A percentile compares a stretch with the other conserved stretches of the same genome.
Conservation (phyloP, 495 filamentous ascomycete species). For the Lophiotrema nucula region DNA sequence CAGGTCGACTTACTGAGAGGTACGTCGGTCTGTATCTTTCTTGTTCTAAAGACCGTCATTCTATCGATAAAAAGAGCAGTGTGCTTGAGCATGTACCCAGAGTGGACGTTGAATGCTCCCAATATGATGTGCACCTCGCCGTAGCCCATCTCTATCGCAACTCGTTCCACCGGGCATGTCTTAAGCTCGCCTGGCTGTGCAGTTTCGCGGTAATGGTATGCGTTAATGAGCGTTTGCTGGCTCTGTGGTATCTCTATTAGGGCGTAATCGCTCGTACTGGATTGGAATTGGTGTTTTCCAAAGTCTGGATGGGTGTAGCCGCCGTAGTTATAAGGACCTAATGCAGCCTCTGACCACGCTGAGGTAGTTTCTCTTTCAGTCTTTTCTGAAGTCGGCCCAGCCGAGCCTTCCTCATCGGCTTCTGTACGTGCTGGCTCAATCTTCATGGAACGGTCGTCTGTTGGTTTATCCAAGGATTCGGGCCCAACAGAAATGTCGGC, state of each 20-base stretch:
- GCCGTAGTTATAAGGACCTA: too few species aligned
- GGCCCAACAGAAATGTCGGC: too few species aligned
- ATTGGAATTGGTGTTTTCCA: too few species aligned
- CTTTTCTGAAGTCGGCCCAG: too few species aligned
- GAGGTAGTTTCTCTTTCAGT: too few species aligned
- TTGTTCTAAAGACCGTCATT: not conserved
- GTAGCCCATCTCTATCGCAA: not conserved
- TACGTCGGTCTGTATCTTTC: not conserved
- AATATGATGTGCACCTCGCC: not conserved
- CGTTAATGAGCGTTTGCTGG: not conserved
- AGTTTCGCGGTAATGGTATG: not conserved
- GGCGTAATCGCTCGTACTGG: not conserved
- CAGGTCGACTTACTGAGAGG: not conserved
- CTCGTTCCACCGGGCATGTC: not conserved
- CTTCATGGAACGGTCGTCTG: too few species aligned
- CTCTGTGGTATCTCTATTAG: not conserved
- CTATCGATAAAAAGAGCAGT: not conserved
- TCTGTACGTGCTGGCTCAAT: too few species aligned
- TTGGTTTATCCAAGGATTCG: too few species aligned
- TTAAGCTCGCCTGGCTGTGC: not conserved
- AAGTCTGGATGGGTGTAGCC: too few species aligned
- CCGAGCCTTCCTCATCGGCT: too few species aligned
- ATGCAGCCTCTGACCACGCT: too few species aligned
- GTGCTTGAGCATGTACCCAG: not conserved
- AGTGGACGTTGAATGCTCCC: not conserved